Evolutionary conservation across 768 basidiomycete species (phyloP), one percentile per base, ranked within the genome.

Genomic region (Amanita molliuscula): DNA sequence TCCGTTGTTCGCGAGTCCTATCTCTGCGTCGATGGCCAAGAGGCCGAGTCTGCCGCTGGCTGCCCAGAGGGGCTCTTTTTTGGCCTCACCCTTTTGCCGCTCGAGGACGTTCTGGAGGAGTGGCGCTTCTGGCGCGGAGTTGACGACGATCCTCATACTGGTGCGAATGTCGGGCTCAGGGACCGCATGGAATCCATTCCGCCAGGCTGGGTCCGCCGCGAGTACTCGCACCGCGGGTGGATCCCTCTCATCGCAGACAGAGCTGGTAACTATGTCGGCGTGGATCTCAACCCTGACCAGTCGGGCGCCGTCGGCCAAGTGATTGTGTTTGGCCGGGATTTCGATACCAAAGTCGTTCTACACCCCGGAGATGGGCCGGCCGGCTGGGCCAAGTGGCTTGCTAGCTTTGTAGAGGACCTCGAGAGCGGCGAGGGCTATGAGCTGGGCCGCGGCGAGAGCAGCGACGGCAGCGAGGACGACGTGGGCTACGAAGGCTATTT

Each of bases 251-350:
- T 96, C 51, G 83, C 84, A 34, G 96, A 99, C 68, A 88, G 90
- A 57, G 82, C 79, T 26, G 96, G 96, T 28, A 99, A 99, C 67
- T 99, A 99, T 62, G 77, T 98, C 52, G 96, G 96, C 50, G 76
- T 99, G 42, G 96, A 99, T 65, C 75, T 99, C 52, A 91, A 86
- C 65, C 95, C 95, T 6, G 88, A 63, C 7, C 81, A 84, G 60
- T 67, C 68, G 42, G 93, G 92, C 38, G 68, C 76, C 7, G 72
- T 75, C 48, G 96, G 96, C 5, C 96, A 99, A 62, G 95, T 97
- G 42, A 96, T 99, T 51, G 84, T 97, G 44, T 99, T 98, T 63
- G 96, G 96, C n/a, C 79, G 96, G 45, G 96, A 98, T 62, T 97
- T 98, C 65, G 96, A 99, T 66, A 87, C 91, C 9, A 99, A 99